Evolutionary conservation across 352 stramenopile species (phyloP).

Genomic region (Phytophthora kernoviae): DNA sequence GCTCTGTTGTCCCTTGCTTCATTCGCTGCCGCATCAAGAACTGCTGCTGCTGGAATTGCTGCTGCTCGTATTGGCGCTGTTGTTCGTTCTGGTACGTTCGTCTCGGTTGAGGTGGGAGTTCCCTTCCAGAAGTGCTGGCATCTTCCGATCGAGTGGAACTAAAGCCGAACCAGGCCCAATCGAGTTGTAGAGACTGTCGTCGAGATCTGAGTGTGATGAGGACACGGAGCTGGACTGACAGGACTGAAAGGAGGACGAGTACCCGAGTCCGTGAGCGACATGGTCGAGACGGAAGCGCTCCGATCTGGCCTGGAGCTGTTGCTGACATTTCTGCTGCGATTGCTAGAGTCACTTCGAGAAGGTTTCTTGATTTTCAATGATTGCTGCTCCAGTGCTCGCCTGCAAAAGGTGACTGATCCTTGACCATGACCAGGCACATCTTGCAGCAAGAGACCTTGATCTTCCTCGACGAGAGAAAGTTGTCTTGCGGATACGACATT

Average conservation of each 20-base stretch:
- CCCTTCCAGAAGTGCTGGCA: conserved; percentile 47
- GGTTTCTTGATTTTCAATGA: conserved; percentile 33
- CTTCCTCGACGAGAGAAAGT: conserved; percentile 61
- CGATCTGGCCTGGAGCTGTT: conserved; percentile 21
- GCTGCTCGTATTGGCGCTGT: conserved; percentile 41
- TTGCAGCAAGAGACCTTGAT: conserved; percentile 77
- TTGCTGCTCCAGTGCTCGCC: conserved; percentile 51
- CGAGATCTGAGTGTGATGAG: conserved; percentile 56
- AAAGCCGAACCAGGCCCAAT: conserved; percentile 22
- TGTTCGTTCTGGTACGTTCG: conserved; percentile 37
- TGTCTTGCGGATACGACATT: conserved; percentile 70
- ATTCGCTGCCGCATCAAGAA: conserved; percentile 34
- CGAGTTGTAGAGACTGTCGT: conserved; percentile 40
- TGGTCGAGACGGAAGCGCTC: conserved; percentile 36
- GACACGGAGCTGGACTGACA: conserved; percentile 62
- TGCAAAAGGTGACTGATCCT: conserved; percentile 70
- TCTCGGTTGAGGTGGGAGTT: conserved; percentile 15
- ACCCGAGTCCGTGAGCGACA: conserved; percentile 63
- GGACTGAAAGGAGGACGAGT: conserved; percentile 60
- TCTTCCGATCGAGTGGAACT: conserved; percentile 43
- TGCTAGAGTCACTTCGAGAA: conserved; percentile 13
- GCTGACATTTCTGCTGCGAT: conserved; percentile 35
- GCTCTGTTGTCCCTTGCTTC: conserved; percentile 25
- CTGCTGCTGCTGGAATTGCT: conserved; percentile 38
- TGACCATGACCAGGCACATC: conserved; percentile 71